These are phyloP conservation scores for Pseudotulostoma volvatum DNA, from an alignment of 495 filamentous ascomycete genomes.

Conservation along the genomic window DNA sequence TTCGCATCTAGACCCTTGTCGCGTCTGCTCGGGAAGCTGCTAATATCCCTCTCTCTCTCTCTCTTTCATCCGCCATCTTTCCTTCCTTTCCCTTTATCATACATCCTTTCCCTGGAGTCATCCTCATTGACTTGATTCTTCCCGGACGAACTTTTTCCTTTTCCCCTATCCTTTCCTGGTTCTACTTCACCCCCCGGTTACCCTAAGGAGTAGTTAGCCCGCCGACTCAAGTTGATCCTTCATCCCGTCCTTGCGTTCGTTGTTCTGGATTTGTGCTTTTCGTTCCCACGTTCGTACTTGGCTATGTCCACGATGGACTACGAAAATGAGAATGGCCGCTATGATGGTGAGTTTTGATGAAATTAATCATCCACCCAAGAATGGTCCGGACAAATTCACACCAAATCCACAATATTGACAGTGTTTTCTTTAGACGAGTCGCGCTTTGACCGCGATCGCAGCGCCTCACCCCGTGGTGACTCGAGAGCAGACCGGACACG, in stretches of 20 bases:
- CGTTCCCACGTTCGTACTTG: background rate
- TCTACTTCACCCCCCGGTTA: no score
- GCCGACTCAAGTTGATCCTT: no score
- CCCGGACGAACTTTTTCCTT: background rate
- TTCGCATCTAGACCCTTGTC: background rate
- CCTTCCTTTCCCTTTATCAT: slow-evolving; percentile 17
- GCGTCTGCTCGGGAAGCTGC: slow-evolving; percentile 4
- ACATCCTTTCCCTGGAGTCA: slow-evolving; percentile 6
- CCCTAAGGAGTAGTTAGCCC: no score
- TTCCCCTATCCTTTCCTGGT: slow-evolving; percentile 1
- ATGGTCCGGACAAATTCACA: no score
- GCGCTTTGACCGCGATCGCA: slow-evolving; percentile 75
- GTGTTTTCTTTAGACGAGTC: slow-evolving; percentile 49
- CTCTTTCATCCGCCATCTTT: slow-evolving; percentile 15
- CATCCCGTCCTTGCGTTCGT: slow-evolving; percentile 1
- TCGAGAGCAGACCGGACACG: slow-evolving; percentile 58
- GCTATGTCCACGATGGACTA: slow-evolving; percentile 54
- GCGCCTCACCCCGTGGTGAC: slow-evolving; percentile 74
- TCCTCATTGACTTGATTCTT: slow-evolving; percentile 2
- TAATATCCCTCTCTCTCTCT: slow-evolving; percentile 2
- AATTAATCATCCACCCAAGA: no score
- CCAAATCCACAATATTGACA: no score
- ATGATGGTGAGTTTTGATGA: slow-evolving; percentile 62
- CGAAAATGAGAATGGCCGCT: slow-evolving; percentile 72
- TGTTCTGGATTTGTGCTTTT: background rate